Evolutionary conservation across 1,284 basidiomycete genomes (phyloP), one percentile per base, ranked within the genome.

Genomic region (Ceratobasidium sp.): DNA sequence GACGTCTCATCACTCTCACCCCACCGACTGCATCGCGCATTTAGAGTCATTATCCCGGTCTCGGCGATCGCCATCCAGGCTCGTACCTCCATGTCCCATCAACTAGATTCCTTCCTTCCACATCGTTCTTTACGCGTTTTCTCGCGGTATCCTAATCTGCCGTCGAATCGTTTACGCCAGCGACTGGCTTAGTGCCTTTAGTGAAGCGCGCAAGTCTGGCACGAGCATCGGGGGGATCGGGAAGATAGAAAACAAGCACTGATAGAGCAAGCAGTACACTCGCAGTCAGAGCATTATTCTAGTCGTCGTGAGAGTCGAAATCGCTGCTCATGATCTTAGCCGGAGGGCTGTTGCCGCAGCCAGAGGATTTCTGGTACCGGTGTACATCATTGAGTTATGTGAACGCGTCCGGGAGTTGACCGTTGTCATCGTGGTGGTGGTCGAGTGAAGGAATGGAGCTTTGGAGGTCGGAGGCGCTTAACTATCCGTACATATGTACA

Each of bases 61-160:
- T 94, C 92, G 0, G 90, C 92, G 0, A 93, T 81, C 1, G 88
- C 87, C 0, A 89, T 90, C 90, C 91, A 92, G 0, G 91, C 91
- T 1, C 90, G 85, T 81, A 91, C 92, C 81, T 93, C 92, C 6
- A n/a, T n/a, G n/a, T n/a, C n/a, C n/a, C n/a, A n/a, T n/a, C n/a
- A n/a, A n/a, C n/a, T n/a, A n/a, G n/a, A n/a, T n/a, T n/a, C n/a
- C n/a, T n/a, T n/a, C 91, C 83, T 69, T 89, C 88, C 4, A 88
- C 65, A 52, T n/a, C 59, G 23, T 59, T 59, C 71, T 65, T 74
- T 2, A 42, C 61, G 46, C 71, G 57, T 65, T 64, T 74, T 20
- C 65, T n/a, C 6, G 61, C 23, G 12, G 2, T 13, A 28, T 57
- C 68, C 33, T 59, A 13, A 48, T 28, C 20, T 12, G n/a, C 57